phyloP scores from a whole-genome alignment of 2,329 filamentous ascomycete genomes.

The Apiospora phragmitis region DNA sequence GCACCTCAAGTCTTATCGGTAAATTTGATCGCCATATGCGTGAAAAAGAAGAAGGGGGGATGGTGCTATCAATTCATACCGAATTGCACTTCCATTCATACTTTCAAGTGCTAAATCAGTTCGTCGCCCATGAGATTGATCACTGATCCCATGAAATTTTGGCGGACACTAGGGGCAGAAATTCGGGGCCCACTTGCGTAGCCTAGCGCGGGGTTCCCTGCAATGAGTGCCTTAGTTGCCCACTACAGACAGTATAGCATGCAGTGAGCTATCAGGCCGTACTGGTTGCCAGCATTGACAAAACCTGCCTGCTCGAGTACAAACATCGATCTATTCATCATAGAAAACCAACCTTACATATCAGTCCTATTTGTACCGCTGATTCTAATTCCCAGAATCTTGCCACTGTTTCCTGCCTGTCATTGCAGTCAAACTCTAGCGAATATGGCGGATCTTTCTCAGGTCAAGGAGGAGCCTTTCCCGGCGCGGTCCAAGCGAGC shows the following conservation, averaged over 20 bases:
- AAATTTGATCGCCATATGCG: not conserved
- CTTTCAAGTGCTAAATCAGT: not conserved
- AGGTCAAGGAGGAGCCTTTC: slow-evolving; percentile 58
- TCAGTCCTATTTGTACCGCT: not conserved
- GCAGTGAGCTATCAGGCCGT: not conserved
- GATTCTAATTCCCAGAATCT: not conserved
- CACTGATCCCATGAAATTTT: slow-evolving; percentile 28
- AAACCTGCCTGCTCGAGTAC: not conserved
- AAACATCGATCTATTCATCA: not conserved
- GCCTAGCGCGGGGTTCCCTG: slow-evolving; percentile 26
- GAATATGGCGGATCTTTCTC: slow-evolving; percentile 35
- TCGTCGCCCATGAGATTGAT: not conserved
- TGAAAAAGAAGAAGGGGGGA: slow-evolving; percentile 16
- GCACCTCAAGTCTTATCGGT: not conserved
- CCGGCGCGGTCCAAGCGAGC: slow-evolving; percentile 64
- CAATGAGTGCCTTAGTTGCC: not conserved
- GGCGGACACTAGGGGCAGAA: slow-evolving; percentile 33
- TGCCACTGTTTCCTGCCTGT: not conserved
- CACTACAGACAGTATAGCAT: not conserved
- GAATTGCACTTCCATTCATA: not conserved
- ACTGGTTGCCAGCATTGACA: not conserved
- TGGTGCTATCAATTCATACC: slow-evolving; percentile 5
- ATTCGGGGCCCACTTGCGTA: slow-evolving; percentile 13
- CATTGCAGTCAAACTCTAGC: not conserved
- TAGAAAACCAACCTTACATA: not conserved